Evolutionary conservation across 202 grass and related monocot genomes (phyloP).

Genomic region (Panicum virgatum): DNA sequence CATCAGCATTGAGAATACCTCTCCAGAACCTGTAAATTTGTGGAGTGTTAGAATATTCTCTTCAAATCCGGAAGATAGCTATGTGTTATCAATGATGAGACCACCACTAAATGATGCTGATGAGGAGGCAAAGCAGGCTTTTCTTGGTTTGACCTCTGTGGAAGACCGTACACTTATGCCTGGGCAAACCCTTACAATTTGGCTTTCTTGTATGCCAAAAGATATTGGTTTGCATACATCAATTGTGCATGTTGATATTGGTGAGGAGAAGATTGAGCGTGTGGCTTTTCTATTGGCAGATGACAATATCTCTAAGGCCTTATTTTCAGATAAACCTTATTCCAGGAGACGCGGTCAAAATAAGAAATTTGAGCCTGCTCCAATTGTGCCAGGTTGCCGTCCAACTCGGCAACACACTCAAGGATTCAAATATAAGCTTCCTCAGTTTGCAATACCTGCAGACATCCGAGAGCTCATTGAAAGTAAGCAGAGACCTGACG

Average conservation of each 20-base stretch:
- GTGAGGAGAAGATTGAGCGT: constrained; percentile 88
- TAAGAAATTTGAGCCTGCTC: constrained; percentile 55
- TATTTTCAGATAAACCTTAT: constrained; percentile 73
- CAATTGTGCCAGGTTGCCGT: constrained; percentile 63
- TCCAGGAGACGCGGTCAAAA: constrained; percentile 47
- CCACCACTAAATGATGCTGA: constrained; percentile 60
- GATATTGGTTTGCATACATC: constrained; percentile 90
- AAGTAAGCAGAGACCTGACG: constrained; percentile 64
- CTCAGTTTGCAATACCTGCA: constrained; percentile 67
- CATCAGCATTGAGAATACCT: constrained; percentile 68
- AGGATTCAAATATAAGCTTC: constrained; percentile 71
- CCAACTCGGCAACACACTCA: constrained; percentile 46
- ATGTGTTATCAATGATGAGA: constrained; percentile 76
- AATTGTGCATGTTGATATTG: constrained; percentile 87
- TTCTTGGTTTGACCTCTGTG: constrained; percentile 65
- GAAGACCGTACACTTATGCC: constrained; percentile 80
- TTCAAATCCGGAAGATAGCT: constrained; percentile 89
- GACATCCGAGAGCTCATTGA: constrained; percentile 69
- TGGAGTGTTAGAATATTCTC: constrained; percentile 94
- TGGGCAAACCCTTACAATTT: constrained; percentile 69
- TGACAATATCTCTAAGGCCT: constrained; percentile 71
- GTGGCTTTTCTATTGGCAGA: constrained; percentile 89
- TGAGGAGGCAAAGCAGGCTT: constrained; percentile 49
- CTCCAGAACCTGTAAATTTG: constrained; percentile 55
- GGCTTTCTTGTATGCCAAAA: constrained; percentile 88